Evolutionary conservation across 257 asterid species (phyloP), one percentile per base, ranked within the genome.

Genomic region (Solanum pinnatisectum): DNA sequence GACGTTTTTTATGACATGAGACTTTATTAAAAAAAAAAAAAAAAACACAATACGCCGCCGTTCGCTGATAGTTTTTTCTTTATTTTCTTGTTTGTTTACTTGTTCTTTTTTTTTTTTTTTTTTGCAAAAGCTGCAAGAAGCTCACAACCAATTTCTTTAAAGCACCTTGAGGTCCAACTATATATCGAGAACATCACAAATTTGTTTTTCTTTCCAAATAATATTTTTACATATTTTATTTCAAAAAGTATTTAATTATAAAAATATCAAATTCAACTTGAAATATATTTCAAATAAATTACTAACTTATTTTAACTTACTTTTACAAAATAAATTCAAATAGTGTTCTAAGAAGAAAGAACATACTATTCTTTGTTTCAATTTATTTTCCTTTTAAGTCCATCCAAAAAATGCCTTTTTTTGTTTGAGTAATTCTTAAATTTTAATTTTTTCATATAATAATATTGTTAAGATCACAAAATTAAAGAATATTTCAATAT

Each of bases 21-120:
- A 44, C 52, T 13, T 44, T n/a, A n/a, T n/a, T n/a, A n/a, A n/a
- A n/a, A n/a, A n/a, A n/a, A n/a, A n/a, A n/a, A n/a, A 13, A 16
- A 15, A 49, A 16, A 15, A 0, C 1, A 49, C 1, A 52, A 52
- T 52, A 2, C 63, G 1, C 23, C 8, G 10, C 4, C 1, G 1
- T 52, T 14, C 3, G 3, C 5, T 16, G 8, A 52, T 52, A 5
- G 2, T 14, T 46, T 52, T 59, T 59, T 59, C 5, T 59, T 22
- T 8, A 0, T 59, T 59, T 22, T 8, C 5, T 59, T 59, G 27
- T 59, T 59, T 59, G 0, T 22, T 59, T 22, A 0, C 8, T 56
- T 59, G 0, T 22, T 8, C 0, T 1, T 4, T 1, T 23, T 9
- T 9, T 4, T 23, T 0, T 1, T 4, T 1, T 23, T 9, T 9